phyloP scores from a whole-genome alignment of 306 rosid species.

The Cicer chorassanicum region DNA sequence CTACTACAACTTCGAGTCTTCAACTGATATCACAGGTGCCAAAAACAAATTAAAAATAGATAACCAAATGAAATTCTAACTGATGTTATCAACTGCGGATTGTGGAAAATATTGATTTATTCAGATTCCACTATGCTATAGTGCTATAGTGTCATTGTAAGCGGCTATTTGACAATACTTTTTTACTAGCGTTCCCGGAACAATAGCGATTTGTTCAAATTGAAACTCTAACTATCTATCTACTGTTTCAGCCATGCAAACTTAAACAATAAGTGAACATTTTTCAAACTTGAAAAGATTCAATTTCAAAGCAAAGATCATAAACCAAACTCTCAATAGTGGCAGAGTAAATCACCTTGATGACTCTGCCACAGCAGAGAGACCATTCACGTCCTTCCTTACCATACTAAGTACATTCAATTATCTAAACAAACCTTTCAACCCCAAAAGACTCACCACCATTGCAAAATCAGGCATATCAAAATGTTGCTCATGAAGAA shows the following conservation, averaged over 20 bases:
- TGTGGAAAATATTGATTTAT: no score
- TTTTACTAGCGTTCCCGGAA: no score
- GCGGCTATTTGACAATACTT: no score
- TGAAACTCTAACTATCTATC: background rate
- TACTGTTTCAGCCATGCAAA: constrained; percentile 20
- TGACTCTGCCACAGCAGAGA: background rate
- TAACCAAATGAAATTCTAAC: background rate
- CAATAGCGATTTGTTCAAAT: no score
- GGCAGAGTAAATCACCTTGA: background rate
- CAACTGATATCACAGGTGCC: constrained; percentile 10
- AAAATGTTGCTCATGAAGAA: background rate
- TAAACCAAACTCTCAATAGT: background rate
- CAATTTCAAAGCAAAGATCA: background rate
- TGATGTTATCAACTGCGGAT: no score
- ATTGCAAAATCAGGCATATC: constrained; percentile 31
- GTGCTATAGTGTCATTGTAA: no score
- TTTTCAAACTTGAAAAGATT: background rate
- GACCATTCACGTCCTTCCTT: constrained; percentile 25
- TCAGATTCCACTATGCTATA: no score
- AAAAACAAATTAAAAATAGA: constrained; percentile 16
- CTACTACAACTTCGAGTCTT: background rate
- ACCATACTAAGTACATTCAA: background rate
- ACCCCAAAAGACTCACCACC: background rate
- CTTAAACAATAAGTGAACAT: background rate
- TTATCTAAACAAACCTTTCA: background rate